phyloP scores from a whole-genome alignment of 1,139 yeast genomes.

The Pichia sp. region DNA sequence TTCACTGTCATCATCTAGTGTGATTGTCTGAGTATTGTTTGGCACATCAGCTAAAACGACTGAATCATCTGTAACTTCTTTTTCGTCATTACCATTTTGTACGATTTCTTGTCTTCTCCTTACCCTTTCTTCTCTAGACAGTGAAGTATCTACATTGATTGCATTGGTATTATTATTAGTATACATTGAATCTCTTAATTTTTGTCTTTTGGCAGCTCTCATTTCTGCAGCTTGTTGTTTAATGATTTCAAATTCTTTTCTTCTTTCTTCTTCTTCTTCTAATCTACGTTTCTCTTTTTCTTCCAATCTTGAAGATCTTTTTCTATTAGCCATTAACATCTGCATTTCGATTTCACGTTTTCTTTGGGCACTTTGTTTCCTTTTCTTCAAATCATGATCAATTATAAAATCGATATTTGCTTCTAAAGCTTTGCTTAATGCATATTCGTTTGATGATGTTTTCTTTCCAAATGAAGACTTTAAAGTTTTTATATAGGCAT shows the following conservation, averaged over 20 bases:
- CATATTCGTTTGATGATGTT: slow-evolving; percentile 21
- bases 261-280: slow-evolving; percentile 39
- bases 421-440: slow-evolving; percentile 20
- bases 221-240: slow-evolving; percentile 31
- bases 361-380: slow-evolving; percentile 40
- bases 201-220: slow-evolving; percentile 34
- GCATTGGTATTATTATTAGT: slow-evolving; percentile 15
- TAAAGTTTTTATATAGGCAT: slow-evolving; percentile 27
- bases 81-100: not conserved
- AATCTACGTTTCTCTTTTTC: slow-evolving; percentile 45
- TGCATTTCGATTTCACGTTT: slow-evolving; percentile 48
- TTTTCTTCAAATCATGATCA: slow-evolving; percentile 36
- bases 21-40: not conserved
- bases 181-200: slow-evolving; percentile 33
- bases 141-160: slow-evolving; percentile 16
- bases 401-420: slow-evolving; percentile 23
- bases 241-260: slow-evolving; percentile 34
- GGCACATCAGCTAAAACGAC: not conserved
- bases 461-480: slow-evolving; percentile 25
- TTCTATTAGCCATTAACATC: slow-evolving; percentile 46
- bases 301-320: slow-evolving; percentile 45
- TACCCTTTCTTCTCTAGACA: slow-evolving; percentile 38
- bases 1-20: not conserved
- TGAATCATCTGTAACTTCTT: not conserved
- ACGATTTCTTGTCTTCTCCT: slow-evolving; percentile 28